Percentiles rank a stretch among this genome's conserved stretches.
These are phyloP conservation scores for Dimocarpus longan DNA, from an alignment of 345 rosid genomes.

Conservation along the genomic window DNA sequence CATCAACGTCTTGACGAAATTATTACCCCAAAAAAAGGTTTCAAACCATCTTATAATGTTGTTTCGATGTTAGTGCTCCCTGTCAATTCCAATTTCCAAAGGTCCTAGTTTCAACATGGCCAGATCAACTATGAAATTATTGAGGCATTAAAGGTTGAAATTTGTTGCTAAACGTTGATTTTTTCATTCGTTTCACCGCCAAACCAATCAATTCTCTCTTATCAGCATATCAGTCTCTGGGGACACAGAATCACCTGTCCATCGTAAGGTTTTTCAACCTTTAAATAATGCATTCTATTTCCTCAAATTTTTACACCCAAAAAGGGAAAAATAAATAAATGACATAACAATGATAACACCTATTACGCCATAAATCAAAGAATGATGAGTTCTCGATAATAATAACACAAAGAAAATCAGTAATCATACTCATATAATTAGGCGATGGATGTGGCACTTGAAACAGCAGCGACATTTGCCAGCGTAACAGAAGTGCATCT, in stretches of 20 bases:
- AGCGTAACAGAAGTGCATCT: slow-evolving; percentile 18
- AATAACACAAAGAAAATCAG: background rate
- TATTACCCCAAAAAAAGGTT: background rate
- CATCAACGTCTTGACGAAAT: background rate
- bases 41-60: background rate
- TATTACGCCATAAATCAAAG: background rate
- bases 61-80: background rate
- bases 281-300: background rate
- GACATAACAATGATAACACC: background rate
- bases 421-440: slow-evolving; percentile 9
- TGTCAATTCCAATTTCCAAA: background rate
- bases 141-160: background rate
- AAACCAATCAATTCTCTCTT: background rate
- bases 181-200: background rate
- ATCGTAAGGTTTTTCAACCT: background rate
- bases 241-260: background rate
- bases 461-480: slow-evolving; percentile 36
- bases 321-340: background rate
- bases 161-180: background rate
- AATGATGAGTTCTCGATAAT: background rate
- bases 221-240: background rate
- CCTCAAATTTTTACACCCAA: background rate
- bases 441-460: slow-evolving; percentile 24
- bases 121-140: background rate
- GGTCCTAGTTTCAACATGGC: background rate